Base-by-base conservation (phyloP, 257 asterid species). In the Jasminum sambac region DNA sequence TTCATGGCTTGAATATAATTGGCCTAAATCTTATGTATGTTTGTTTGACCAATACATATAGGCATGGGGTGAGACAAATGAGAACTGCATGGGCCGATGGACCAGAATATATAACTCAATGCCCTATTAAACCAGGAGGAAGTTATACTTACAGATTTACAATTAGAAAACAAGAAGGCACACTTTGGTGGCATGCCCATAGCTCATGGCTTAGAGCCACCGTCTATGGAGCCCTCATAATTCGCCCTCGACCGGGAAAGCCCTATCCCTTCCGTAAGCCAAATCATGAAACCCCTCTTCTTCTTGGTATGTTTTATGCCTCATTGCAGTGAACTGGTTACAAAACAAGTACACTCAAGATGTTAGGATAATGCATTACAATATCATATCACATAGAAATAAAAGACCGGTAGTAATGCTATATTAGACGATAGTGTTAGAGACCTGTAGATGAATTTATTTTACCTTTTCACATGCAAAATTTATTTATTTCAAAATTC, bases 101-200 rank as follows among this genome's bases (percentile, higher is more conserved):
- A 52, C 97, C 97, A 7, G 97, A 91, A 64, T 91, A 89, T 52
- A 83, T 91, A 79, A 91, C 97, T 40, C 96, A 91, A 68, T 91
- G 97, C 82, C 97, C 97, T 2, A 87, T 91, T 23, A 85, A 87
- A 76, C 97, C 97, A 5, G 97, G 95, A 64, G 86, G 85, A 37
- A 91, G 88, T 68, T 91, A 91, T 83, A 89, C 92, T 2, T 91
- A 91, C 78, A 80, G 90, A 13, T 91, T 91, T 69, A 85, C 88
- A 4, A 91, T 92, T 39, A 82, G 84, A 79, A 96, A 89, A 16
- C 98, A 92, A 38, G 96, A 88, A 83, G 98, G 98, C 36, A 92
- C 98, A 0, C 87, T 91, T 0, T 91, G 98, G 98, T 91, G 98
- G 98, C 98, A 92, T 67, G 98, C 98, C 34, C 98, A 92, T 72